A percentile compares a stretch with the other conserved stretches of the same genome.
phyloP scores from a whole-genome alignment of 768 basidiomycete species.

The Dictyophora rubrovolvata region DNA sequence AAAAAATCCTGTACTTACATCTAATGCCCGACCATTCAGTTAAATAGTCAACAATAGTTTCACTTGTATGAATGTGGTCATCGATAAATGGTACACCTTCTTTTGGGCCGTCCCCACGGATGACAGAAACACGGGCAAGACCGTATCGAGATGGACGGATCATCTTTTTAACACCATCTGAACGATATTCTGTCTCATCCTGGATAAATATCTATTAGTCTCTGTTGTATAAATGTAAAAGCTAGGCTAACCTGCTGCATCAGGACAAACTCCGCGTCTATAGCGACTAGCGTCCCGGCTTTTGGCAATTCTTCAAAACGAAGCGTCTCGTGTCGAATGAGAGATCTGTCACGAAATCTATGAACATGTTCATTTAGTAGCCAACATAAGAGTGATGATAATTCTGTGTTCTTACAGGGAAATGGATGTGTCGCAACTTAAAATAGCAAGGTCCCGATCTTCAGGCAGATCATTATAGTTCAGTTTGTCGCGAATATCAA shows the following conservation, averaged over 20 bases:
- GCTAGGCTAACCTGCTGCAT: conserved; percentile 68
- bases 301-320: conserved; percentile 66
- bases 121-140: conserved; percentile 87
- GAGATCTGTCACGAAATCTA: conserved; percentile 64
- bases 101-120: conserved; percentile 74
- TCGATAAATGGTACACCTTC: conserved; percentile 92
- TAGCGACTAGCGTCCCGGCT: conserved; percentile 82
- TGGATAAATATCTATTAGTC: conserved; percentile 19
- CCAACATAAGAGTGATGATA: not conserved
- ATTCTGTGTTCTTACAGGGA: conserved; percentile 49
- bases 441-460: conserved; percentile 59
- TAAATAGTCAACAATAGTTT: conserved; percentile 89
- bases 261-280: conserved; percentile 96
- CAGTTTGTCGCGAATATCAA: conserved; percentile 45
- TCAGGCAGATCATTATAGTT: conserved; percentile 58
- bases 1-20: conserved; percentile 40
- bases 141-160: conserved; percentile 86
- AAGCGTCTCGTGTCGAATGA: conserved; percentile 74
- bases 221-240: not conserved
- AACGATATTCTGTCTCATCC: conserved; percentile 94
- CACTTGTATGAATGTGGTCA: conserved; percentile 95
- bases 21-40: conserved; percentile 96
- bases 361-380: not conserved
- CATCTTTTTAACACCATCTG: conserved; percentile 90
- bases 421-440: conserved; percentile 82